Evolutionary conservation across 257 asterid species (phyloP).

Genomic region (Solanum peruvianum): DNA sequence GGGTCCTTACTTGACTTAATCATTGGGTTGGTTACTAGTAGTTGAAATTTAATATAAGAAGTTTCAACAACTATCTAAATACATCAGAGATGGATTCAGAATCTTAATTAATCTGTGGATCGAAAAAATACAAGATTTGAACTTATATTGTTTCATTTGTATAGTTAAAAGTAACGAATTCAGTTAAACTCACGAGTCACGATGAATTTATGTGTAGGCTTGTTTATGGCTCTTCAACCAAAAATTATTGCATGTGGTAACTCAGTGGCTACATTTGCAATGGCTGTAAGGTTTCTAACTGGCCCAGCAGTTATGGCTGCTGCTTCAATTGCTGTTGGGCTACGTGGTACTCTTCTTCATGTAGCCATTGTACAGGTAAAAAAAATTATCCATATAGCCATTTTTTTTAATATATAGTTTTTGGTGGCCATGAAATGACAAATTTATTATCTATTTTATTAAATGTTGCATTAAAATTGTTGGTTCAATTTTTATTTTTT

Average conservation of each 20-base stretch:
- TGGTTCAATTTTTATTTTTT: not conserved
- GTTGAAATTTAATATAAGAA: not conserved
- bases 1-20: conserved; percentile 7
- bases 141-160: not conserved
- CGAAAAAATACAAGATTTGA: not conserved
- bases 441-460: not conserved
- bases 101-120: not conserved
- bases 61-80: not conserved
- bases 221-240: conserved; percentile 98
- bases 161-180: not conserved
- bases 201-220: conserved; percentile 35
- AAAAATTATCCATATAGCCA: not conserved
- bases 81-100: fast-evolving
- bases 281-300: conserved; percentile 92
- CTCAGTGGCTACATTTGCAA: conserved; percentile 81
- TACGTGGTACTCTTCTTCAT: conserved; percentile 91
- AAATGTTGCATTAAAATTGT: not conserved
- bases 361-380: conserved; percentile 86
- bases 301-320: conserved; percentile 99
- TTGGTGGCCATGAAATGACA: not conserved
- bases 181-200: not conserved
- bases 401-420: not conserved
- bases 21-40: not conserved
- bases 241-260: conserved; percentile 96
- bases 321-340: conserved; percentile 85